These are phyloP conservation scores for Caryocar brasiliense DNA, from an alignment of 441 rosid species.

Conservation along the genomic window DNA sequence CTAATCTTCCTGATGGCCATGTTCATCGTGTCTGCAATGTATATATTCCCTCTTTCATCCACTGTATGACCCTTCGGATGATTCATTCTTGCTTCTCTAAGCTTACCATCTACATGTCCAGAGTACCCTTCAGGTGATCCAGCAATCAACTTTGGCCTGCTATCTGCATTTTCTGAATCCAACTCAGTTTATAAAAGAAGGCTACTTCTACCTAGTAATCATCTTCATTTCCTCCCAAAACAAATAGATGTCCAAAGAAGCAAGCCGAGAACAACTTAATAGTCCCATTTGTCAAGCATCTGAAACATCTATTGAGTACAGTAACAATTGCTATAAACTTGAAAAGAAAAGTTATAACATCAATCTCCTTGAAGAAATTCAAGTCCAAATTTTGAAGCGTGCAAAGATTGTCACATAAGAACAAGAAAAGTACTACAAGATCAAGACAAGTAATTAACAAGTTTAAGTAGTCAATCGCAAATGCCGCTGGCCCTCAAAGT, in stretches of 20 bases:
- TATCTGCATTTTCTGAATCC: slow-evolving; percentile 40
- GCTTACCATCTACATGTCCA: slow-evolving; percentile 84
- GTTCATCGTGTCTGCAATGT: slow-evolving; percentile 83
- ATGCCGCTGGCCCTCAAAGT: slow-evolving; percentile 7
- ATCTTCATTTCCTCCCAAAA: background rate
- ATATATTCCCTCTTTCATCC: slow-evolving; percentile 86
- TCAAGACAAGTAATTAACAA: slow-evolving; percentile 12
- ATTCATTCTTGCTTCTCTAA: slow-evolving; percentile 72
- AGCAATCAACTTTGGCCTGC: slow-evolving; percentile 73
- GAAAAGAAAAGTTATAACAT: slow-evolving; percentile 1
- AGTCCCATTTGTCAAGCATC: background rate
- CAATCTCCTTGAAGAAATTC: slow-evolving; percentile 19
- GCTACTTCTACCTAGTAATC: background rate
- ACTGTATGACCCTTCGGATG: slow-evolving; percentile 76
- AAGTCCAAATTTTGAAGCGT: slow-evolving; percentile 7
- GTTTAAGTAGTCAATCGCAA: slow-evolving; percentile 7
- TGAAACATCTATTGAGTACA: background rate
- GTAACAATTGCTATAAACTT: background rate
- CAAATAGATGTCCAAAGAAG: background rate
- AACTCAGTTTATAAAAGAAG: slow-evolving; percentile 1
- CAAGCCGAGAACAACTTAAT: background rate
- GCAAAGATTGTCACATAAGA: background rate
- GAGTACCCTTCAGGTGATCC: slow-evolving; percentile 82
- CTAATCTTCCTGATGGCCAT: slow-evolving; percentile 93
- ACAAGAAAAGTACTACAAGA: background rate